phyloP scores from a whole-genome alignment of 352 stramenopile species.

The Phytophthora hybrid region DNA sequence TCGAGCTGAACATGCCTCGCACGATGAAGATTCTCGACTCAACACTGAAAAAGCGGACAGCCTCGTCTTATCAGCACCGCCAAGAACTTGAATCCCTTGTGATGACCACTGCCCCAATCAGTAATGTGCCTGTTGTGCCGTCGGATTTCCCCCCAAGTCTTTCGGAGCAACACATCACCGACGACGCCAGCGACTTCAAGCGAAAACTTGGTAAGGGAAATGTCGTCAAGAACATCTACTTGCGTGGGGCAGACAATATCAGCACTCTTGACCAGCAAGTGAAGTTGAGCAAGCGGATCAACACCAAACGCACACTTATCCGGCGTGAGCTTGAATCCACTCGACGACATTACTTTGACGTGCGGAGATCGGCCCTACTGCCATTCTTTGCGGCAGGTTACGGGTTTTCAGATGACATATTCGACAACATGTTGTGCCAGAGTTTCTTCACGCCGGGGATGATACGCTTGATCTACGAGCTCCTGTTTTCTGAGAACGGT shows the following conservation, averaged over 20 bases:
- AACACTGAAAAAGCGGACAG: constrained; percentile 61
- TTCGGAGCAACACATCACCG: constrained; percentile 14
- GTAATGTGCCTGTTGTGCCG: constrained; percentile 3
- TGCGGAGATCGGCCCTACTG: constrained; percentile 49
- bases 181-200: constrained; percentile 28
- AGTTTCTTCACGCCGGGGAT: constrained; percentile 74
- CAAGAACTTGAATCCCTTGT: constrained; percentile 46
- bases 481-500: constrained; percentile 73
- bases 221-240: constrained; percentile 41
- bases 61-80: constrained; percentile 42
- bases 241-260: constrained; percentile 43
- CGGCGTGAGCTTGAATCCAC: constrained; percentile 54
- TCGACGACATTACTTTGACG: constrained; percentile 52
- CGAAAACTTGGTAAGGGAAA: constrained; percentile 26
- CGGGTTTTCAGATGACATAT: constrained; percentile 68
- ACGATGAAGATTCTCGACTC: constrained; percentile 80
- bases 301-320: constrained; percentile 50
- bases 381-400: constrained; percentile 77
- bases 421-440: constrained; percentile 80
- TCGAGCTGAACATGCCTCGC: constrained; percentile 66
- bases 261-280: constrained; percentile 48
- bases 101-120: constrained; percentile 16
- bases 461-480: constrained; percentile 66
- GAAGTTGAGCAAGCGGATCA: constrained; percentile 52
- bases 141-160: constrained; percentile 10